A percentile compares a stretch with the other conserved stretches of the same genome.
phyloP scores from a whole-genome alignment of 2,329 filamentous ascomycete species.

The Rhynchosporium secalis region DNA sequence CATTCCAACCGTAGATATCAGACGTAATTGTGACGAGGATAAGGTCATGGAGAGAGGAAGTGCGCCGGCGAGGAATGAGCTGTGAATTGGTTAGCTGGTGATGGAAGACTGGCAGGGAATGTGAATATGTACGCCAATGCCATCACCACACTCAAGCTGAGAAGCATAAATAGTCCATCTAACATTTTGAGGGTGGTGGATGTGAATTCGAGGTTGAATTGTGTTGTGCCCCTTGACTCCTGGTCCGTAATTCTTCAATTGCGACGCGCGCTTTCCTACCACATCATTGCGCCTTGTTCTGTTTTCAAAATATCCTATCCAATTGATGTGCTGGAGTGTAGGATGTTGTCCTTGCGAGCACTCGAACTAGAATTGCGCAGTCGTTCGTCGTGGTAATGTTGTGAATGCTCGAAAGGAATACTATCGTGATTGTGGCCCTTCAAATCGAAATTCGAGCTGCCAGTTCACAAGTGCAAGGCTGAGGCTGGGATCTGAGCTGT shows the following conservation, averaged over 20 bases:
- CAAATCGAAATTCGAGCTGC: background rate
- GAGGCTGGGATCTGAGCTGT: conserved; percentile 27
- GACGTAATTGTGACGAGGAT: conserved; percentile 79
- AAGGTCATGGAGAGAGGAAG: conserved; percentile 87
- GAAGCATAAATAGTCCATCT: conserved; percentile 41
- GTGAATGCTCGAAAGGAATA: background rate
- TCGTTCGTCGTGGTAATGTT: conserved; percentile 11
- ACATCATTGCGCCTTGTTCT: conserved; percentile 26
- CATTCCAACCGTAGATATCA: conserved; percentile 90
- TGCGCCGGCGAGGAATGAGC: conserved; percentile 90
- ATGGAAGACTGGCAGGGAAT: background rate
- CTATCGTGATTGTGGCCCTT: background rate
- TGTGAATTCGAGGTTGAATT: background rate
- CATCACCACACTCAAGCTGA: conserved; percentile 51
- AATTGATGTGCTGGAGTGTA: background rate
- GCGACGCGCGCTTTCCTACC: conserved; percentile 23
- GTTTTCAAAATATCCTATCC: background rate
- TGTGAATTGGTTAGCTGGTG: conserved; percentile 42
- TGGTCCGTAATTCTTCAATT: conserved; percentile 14
- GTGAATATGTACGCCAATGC: conserved; percentile 51
- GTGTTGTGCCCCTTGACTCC: conserved; percentile 22
- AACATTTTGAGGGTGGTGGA: conserved; percentile 35
- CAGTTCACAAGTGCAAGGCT: conserved; percentile 25
- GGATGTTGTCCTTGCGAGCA: background rate
- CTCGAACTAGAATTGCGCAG: background rate